Evolutionary conservation across 345 rosid genomes (phyloP).

Genomic region (Hypericum perforatum): DNA sequence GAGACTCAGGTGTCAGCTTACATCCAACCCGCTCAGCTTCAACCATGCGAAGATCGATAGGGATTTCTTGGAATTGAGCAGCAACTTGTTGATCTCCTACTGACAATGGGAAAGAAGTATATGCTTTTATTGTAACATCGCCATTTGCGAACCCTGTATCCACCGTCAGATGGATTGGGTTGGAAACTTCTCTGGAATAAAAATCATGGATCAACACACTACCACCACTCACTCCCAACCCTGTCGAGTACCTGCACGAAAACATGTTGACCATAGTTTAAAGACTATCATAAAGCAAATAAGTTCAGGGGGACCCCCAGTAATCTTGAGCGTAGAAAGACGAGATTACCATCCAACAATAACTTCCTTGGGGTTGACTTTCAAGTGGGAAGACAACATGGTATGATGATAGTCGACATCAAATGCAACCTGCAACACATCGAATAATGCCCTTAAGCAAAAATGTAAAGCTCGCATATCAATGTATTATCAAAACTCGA

Average conservation of each 20-base stretch:
- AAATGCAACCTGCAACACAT: slow-evolving; percentile 65
- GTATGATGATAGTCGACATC: slow-evolving; percentile 94
- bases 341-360: slow-evolving; percentile 88
- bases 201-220: slow-evolving; percentile 93
- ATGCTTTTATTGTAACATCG: slow-evolving; percentile 71
- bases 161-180: slow-evolving; percentile 77
- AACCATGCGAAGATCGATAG: slow-evolving; percentile 85
- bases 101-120: slow-evolving; percentile 57
- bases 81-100: slow-evolving; percentile 85
- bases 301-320: neutral
- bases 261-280: neutral
- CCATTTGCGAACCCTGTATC: slow-evolving; percentile 82
- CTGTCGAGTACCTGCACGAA: slow-evolving; percentile 78
- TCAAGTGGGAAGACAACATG: slow-evolving; percentile 74
- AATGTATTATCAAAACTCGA: neutral
- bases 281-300: neutral
- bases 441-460: neutral
- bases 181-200: slow-evolving; percentile 77
- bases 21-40: slow-evolving; percentile 97
- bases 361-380: slow-evolving; percentile 89
- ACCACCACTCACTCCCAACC: slow-evolving; percentile 78
- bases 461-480: neutral
- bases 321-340: neutral
- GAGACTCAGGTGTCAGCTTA: slow-evolving; percentile 25
- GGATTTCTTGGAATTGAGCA: slow-evolving; percentile 93